phyloP scores from a whole-genome alignment of 2,329 filamentous ascomycete species.

The Botrytis hyacinthi region DNA sequence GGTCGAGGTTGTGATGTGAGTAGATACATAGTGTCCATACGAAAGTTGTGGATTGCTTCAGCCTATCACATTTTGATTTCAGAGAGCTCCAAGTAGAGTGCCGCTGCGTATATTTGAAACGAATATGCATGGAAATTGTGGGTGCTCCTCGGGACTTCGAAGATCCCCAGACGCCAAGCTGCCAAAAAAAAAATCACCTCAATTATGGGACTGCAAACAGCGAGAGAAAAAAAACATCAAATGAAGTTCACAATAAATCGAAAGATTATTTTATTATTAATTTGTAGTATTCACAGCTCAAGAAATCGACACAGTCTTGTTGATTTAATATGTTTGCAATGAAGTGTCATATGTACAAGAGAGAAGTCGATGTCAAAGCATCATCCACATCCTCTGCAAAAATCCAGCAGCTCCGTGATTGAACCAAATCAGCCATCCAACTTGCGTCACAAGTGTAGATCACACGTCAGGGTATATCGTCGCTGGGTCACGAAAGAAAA shows the following conservation, averaged over 20 bases:
- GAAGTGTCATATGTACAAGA: slow-evolving; percentile 22
- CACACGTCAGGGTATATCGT: slow-evolving; percentile 28
- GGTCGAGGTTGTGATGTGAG: not conserved
- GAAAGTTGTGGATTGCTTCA: not conserved
- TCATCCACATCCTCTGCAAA: slow-evolving; percentile 22
- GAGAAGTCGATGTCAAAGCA: slow-evolving; percentile 21
- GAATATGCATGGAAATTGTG: not conserved
- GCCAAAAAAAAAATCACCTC: not conserved
- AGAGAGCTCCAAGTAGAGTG: not conserved
- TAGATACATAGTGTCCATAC: not conserved
- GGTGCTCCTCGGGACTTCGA: not conserved
- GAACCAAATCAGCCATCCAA: slow-evolving; percentile 18
- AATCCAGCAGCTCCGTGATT: slow-evolving; percentile 15
- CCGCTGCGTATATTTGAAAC: not conserved
- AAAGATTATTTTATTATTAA: slow-evolving; percentile 6
- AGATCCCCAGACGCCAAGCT: not conserved
- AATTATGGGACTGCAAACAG: not conserved
- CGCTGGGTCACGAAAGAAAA: slow-evolving; percentile 28
- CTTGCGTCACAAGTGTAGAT: slow-evolving; percentile 30
- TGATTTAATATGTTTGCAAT: slow-evolving; percentile 13
- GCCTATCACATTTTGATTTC: not conserved
- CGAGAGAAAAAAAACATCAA: too few species aligned
- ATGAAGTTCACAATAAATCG: not conserved
- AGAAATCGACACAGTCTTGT: not conserved
- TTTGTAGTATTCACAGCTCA: slow-evolving; percentile 7